Evolutionary conservation across 768 basidiomycete genomes (phyloP).

Genomic region (Mycena olivaceomarginata): DNA sequence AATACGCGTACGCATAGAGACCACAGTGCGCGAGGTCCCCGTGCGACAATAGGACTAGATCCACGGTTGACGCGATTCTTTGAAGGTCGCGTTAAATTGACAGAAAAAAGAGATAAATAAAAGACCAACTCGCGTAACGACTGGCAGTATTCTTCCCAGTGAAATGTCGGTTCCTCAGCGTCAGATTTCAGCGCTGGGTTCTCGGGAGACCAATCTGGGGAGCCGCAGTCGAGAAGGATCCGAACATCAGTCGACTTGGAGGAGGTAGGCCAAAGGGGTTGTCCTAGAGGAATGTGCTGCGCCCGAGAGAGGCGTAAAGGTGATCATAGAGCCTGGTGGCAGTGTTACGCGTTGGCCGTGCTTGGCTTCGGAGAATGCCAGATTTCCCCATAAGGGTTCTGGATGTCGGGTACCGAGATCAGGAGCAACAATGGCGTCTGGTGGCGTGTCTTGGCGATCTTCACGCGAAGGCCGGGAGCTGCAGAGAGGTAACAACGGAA

Average conservation of each 20-base stretch:
- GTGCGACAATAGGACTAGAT: slow-evolving; percentile 95
- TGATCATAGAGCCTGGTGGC: slow-evolving; percentile 82
- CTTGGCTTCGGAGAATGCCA: neutral
- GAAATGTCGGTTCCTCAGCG: slow-evolving; percentile 55
- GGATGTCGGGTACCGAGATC: neutral
- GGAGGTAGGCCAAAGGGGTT: slow-evolving; percentile 86
- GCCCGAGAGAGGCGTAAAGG: slow-evolving; percentile 93
- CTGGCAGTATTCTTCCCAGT: slow-evolving; percentile 81
- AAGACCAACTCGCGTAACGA: slow-evolving; percentile 78
- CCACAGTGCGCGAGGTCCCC: slow-evolving; percentile 94
- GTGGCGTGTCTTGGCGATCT: no score
- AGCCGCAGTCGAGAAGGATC: slow-evolving; percentile 96
- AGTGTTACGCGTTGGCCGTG: neutral
- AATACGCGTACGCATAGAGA: slow-evolving; percentile 94
- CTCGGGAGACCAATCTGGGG: slow-evolving; percentile 90
- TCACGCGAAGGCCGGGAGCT: no score
- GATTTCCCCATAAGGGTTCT: neutral
- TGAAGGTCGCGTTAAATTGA: slow-evolving; percentile 22
- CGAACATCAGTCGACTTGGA: slow-evolving; percentile 96
- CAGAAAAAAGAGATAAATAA: slow-evolving; percentile 12
- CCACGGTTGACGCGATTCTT: slow-evolving; percentile 87
- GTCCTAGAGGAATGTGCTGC: slow-evolving; percentile 81
- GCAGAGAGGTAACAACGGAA: no score
- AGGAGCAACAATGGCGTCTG: neutral
- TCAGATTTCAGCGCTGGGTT: slow-evolving; percentile 53